Conservation (phyloP, 768 basidiomycete species). For the Termitomyces bulborhizus region DNA sequence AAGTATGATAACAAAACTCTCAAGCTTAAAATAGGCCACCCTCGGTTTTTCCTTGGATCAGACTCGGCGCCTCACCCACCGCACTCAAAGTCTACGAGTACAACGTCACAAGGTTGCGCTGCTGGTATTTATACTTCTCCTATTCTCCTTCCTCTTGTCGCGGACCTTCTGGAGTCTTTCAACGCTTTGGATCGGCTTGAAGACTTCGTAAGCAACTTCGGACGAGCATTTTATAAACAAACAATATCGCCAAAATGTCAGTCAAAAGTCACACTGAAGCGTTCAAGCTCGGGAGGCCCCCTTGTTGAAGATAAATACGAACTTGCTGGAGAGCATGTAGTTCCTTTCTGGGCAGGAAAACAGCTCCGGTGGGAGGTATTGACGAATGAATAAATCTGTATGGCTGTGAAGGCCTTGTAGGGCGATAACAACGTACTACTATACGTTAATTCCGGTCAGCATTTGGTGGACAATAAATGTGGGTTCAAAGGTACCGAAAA, state of each 20-base stretch:
- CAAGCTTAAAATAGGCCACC: constrained; percentile 52
- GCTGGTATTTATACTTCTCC: constrained; percentile 96
- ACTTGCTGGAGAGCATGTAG: constrained; percentile 45
- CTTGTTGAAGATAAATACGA: constrained; percentile 44
- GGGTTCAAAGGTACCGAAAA: too few species aligned
- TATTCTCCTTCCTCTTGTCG: constrained; percentile 84
- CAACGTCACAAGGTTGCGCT: constrained; percentile 72
- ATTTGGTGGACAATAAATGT: too few species aligned
- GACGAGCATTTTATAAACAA: constrained; percentile 72
- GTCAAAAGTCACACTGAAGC: constrained; percentile 37
- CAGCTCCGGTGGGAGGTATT: constrained; percentile 67
- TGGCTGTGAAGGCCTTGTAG: background rate
- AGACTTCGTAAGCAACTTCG: constrained; percentile 73
- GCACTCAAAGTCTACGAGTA: constrained; percentile 59
- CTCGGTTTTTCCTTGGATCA: constrained; percentile 94
- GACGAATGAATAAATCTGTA: constrained; percentile 2
- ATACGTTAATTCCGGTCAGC: background rate
- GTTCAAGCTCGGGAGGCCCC: constrained; percentile 25
- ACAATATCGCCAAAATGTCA: constrained; percentile 22
- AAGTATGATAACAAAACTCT: background rate
- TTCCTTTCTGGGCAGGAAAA: constrained; percentile 89
- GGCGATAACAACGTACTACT: background rate
- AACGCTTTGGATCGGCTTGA: constrained; percentile 78
- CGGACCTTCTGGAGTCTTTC: constrained; percentile 83
- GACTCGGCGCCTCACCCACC: constrained; percentile 93